Conservation (phyloP, 2,329 filamentous ascomycete genomes). For the Aspergillus terreus region DNA sequence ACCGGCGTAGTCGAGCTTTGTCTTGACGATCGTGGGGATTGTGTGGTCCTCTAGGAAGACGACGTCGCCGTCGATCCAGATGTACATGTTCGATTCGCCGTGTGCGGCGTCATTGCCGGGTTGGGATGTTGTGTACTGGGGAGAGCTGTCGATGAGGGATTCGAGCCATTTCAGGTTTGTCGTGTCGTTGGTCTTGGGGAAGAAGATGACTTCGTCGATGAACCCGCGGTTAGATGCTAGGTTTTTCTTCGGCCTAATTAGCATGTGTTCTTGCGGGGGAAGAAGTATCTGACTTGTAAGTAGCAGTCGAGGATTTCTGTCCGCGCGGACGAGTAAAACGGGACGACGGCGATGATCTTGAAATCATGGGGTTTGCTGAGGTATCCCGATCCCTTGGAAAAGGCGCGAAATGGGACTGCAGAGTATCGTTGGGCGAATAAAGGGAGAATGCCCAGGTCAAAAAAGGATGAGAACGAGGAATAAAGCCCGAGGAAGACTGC, state of each 20-base stretch:
- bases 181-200: constrained; percentile 36
- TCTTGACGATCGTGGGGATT: constrained; percentile 53
- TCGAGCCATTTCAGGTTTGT: constrained; percentile 36
- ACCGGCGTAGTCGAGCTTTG: constrained; percentile 50
- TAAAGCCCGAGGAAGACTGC: constrained; percentile 16
- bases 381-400: constrained; percentile 20
- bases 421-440: constrained; percentile 18
- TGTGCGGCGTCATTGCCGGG: constrained; percentile 9
- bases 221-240: constrained; percentile 38
- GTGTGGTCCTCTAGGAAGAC: constrained; percentile 43
- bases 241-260: constrained; percentile 29
- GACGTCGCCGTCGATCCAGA: constrained; percentile 44
- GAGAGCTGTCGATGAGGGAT: constrained; percentile 24
- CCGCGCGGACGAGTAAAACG: constrained; percentile 30
- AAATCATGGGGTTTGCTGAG: constrained; percentile 33
- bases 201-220: constrained; percentile 42
- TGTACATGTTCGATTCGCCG: constrained; percentile 30
- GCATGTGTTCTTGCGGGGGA: background rate
- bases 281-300: constrained; percentile 26
- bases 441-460: constrained; percentile 17
- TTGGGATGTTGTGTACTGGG: constrained; percentile 25
- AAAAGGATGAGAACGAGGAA: constrained; percentile 16
- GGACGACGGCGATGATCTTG: constrained; percentile 39
- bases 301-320: constrained; percentile 42
- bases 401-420: constrained; percentile 28